phyloP scores from a whole-genome alignment of 116 monocot species.

The Dioscorea cayenensis region DNA sequence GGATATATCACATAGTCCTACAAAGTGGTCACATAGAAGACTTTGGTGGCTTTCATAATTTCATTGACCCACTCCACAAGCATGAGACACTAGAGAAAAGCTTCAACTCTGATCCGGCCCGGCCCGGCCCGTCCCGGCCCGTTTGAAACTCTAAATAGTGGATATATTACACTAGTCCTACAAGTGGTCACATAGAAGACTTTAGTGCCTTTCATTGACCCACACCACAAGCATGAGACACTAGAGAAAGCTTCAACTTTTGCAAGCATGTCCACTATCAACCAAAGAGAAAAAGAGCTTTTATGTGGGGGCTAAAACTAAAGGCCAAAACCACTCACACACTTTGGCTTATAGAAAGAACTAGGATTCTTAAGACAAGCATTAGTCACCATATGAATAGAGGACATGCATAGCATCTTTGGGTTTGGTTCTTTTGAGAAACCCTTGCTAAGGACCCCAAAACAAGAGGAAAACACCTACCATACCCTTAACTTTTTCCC shows the following conservation, averaged over 20 bases:
- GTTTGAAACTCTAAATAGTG: background rate
- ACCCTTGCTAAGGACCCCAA: background rate
- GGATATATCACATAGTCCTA: background rate
- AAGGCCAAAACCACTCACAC: background rate
- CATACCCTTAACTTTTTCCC: slow-evolving; percentile 18
- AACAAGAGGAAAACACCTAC: slow-evolving; percentile 22
- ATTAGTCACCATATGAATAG: slow-evolving; percentile 25
- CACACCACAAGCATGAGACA: too few species aligned
- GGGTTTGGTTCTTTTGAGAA: slow-evolving; percentile 3
- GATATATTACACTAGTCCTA: background rate
- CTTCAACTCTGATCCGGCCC: too few species aligned
- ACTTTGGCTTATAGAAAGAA: background rate
- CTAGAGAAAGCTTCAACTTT: too few species aligned
- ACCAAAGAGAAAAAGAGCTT: background rate
- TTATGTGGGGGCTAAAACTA: slow-evolving; percentile 4
- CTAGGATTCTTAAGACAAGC: slow-evolving; percentile 41
- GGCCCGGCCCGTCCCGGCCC: too few species aligned
- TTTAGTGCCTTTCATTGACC: background rate
- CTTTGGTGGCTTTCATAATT: background rate
- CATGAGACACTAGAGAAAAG: too few species aligned
- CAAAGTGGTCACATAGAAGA: background rate
- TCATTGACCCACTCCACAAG: too few species aligned
- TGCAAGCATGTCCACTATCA: too few species aligned
- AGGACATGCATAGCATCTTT: slow-evolving; percentile 22
- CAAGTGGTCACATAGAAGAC: background rate